Evolutionary conservation across 2,329 filamentous ascomycete species (phyloP).

Genomic region (Lachnellula cervina): DNA sequence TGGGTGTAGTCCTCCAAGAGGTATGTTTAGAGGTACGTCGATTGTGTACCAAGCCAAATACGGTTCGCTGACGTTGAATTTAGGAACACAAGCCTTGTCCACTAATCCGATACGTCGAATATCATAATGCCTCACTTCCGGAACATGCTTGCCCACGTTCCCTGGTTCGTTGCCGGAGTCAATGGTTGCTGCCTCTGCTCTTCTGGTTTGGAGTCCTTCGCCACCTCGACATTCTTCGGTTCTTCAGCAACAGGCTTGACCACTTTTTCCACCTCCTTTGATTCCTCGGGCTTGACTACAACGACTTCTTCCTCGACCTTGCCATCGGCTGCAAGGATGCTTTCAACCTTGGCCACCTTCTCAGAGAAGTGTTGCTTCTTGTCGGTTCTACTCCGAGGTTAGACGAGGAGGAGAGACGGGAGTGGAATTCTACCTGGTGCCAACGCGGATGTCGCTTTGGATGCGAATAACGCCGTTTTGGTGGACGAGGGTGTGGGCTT

Average conservation of each 20-base stretch:
- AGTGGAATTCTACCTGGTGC: conserved; percentile 52
- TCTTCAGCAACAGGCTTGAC: background rate
- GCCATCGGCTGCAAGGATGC: conserved; percentile 25
- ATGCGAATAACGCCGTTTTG: conserved; percentile 72
- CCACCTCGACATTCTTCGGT: background rate
- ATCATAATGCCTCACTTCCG: background rate
- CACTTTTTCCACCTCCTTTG: background rate
- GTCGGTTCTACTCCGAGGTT: conserved; percentile 23
- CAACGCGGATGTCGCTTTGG: conserved; percentile 83
- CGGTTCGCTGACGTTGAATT: too few relatives aligned
- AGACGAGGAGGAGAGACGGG: background rate
- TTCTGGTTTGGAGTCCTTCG: background rate
- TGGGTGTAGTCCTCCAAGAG: too few relatives aligned
- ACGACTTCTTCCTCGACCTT: conserved; percentile 6
- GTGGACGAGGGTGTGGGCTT: conserved; percentile 76
- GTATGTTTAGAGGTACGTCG: too few relatives aligned
- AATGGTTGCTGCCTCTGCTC: conserved; percentile 9
- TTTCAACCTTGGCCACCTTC: conserved; percentile 30
- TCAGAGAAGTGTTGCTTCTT: conserved; percentile 30
- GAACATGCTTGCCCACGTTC: conserved; percentile 5
- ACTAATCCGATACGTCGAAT: background rate
- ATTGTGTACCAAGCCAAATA: too few relatives aligned
- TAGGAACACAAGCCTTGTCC: background rate
- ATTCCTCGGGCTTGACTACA: background rate
- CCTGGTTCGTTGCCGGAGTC: background rate